phyloP scores from a whole-genome alignment of 176 grass and related monocot genomes.

The Eleusine indica region DNA sequence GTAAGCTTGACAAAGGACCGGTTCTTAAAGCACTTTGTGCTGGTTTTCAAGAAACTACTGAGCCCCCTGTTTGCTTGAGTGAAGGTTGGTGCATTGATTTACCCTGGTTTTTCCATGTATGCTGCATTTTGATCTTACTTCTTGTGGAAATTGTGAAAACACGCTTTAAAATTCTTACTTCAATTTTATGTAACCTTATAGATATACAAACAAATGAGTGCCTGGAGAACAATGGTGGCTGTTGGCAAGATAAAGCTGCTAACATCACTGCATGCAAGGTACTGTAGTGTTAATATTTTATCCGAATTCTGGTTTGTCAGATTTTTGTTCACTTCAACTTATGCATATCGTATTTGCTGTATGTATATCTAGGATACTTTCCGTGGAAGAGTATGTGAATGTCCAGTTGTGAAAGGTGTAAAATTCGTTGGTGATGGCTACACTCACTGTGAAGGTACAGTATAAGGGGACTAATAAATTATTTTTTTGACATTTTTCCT shows the following conservation, averaged over 20 bases:
- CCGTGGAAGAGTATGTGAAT: constrained; percentile 87
- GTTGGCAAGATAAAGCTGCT: constrained; percentile 85
- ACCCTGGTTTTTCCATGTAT: background rate
- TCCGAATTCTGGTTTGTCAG: background rate
- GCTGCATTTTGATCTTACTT: background rate
- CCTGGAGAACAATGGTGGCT: constrained; percentile 93
- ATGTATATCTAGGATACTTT: constrained; percentile 80
- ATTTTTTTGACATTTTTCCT: background rate
- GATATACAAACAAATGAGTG: constrained; percentile 99
- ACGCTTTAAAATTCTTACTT: background rate
- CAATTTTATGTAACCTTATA: constrained; percentile 33
- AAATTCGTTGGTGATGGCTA: constrained; percentile 96
- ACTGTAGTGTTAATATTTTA: constrained; percentile 26
- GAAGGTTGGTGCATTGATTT: constrained; percentile 54
- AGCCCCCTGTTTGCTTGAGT: constrained; percentile 85
- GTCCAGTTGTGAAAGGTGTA: constrained; percentile 76
- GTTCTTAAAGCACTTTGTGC: constrained; percentile 95
- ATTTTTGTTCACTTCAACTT: constrained; percentile 25
- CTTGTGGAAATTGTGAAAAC: background rate
- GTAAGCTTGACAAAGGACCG: constrained; percentile 85
- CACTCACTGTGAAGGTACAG: constrained; percentile 86
- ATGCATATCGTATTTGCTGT: constrained; percentile 15
- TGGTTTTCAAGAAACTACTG: constrained; percentile 79
- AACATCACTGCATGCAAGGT: constrained; percentile 99
- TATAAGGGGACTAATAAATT: constrained; percentile 1